Percentiles rank a stretch among this genome's conserved stretches.
phyloP scores from a whole-genome alignment of 2,329 filamentous ascomycete genomes.

The Colletotrichum lupini region DNA sequence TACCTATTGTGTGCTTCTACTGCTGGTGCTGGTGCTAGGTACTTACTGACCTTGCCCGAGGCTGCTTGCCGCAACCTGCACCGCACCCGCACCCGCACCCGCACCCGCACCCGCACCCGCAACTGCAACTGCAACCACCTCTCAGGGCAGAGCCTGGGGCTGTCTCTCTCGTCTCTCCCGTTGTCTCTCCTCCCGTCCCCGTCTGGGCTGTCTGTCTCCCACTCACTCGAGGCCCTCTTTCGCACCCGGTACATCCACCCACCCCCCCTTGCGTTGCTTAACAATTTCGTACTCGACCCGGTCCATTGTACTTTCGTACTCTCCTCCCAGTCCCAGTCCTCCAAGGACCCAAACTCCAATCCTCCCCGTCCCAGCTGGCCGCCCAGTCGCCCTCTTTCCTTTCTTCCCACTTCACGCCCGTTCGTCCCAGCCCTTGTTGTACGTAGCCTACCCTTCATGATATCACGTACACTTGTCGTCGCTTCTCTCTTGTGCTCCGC shows the following conservation, averaged over 20 bases:
- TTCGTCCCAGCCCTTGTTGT: constrained; percentile 34
- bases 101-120: not conserved
- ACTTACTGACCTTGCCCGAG: too few relatives aligned
- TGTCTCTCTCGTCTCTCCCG: not conserved
- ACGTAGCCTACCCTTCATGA: constrained; percentile 33
- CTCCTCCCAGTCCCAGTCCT: not conserved
- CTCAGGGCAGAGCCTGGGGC: not conserved
- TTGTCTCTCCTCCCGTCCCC: not conserved
- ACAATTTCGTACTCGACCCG: constrained; percentile 33
- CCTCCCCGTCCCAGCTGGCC: constrained; percentile 23
- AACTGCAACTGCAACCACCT: not conserved
- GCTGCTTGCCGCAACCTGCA: not conserved
- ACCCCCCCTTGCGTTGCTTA: constrained; percentile 17
- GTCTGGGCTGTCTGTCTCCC: not conserved
- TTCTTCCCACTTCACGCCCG: constrained; percentile 27
- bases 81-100: not conserved
- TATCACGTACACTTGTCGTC: constrained; percentile 28
- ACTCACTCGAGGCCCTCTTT: constrained; percentile 2
- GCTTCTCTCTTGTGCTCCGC: constrained; percentile 22
- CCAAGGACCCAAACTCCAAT: constrained; percentile 20
- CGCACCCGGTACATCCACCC: not conserved
- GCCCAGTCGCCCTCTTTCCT: constrained; percentile 13
- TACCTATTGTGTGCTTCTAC: not conserved
- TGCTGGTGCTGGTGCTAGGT: too few relatives aligned
- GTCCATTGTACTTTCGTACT: constrained; percentile 5